phyloP scores from a whole-genome alignment of 2,329 filamentous ascomycete species.

The Alternaria sp. region DNA sequence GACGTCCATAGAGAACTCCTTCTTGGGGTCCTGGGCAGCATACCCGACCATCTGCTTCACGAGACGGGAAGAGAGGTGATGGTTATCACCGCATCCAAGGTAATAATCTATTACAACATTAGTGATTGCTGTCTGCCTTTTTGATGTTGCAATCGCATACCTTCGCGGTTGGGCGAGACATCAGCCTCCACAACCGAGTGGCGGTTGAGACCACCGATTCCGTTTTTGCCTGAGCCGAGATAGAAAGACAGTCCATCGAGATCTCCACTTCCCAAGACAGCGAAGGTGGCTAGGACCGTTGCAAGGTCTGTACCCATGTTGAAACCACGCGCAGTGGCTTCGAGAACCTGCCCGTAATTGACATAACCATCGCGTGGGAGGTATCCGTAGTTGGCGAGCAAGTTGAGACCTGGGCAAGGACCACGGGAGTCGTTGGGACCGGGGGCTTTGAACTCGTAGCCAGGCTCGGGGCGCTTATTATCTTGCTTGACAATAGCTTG shows the following conservation, averaged over 20 bases:
- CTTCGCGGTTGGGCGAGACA: no score
- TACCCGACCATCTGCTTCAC: constrained; percentile 26
- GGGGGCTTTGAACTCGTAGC: no score
- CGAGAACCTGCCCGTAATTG: constrained; percentile 26
- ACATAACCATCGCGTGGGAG: constrained; percentile 56
- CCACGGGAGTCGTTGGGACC: constrained; percentile 32
- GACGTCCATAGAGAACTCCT: constrained; percentile 37
- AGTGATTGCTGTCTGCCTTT: no score
- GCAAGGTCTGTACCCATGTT: constrained; percentile 40
- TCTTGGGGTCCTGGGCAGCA: constrained; percentile 28
- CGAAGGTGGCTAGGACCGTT: constrained; percentile 43
- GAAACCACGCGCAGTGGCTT: constrained; percentile 29
- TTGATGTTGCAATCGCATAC: no score
- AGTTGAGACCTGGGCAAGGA: constrained; percentile 63
- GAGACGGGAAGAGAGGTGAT: constrained; percentile 49
- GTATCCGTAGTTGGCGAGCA: constrained; percentile 62
- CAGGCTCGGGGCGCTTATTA: no score
- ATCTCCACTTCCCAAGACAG: constrained; percentile 32
- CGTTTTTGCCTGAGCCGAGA: constrained; percentile 19
- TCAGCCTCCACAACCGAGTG: no score
- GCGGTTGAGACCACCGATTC: no score
- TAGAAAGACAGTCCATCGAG: constrained; percentile 32
- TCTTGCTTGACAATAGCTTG: no score
- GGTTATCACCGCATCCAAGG: constrained; percentile 51
- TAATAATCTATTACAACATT: constrained; percentile 6